Evolutionary conservation across 2,329 filamentous ascomycete species (phyloP), one percentile per base, ranked within the genome.

Genomic region (Diplodia scrobiculata): DNA sequence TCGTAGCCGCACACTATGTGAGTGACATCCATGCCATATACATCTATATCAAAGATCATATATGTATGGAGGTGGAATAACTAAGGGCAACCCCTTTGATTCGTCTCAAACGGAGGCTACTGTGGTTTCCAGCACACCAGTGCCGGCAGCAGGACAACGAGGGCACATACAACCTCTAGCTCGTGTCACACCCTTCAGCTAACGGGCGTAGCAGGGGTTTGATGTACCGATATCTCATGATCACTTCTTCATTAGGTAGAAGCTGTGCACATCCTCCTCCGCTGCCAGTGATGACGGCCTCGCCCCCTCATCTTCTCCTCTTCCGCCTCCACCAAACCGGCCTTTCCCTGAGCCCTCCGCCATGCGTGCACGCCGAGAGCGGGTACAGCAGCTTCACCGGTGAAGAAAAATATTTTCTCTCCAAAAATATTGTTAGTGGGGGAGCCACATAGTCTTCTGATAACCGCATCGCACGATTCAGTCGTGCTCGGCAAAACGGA

Each of bases 241-340:
- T 62, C 58, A 62, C 9, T 62, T 62, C 58, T 62, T 50, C 58
- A 62, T 50, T 47, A 34, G 58, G 58, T 41, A 62, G 41, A 36
- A 45, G 25, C 14, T 25, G 7, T 36, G 41, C 45, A 32, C 58
- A 62, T 62, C 58, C 45, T 48, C 52, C 7, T 38, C n/a, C 27
- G 17, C 27, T 29, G 21, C 11, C 25, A 47, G 13, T n/a, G 55
- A 60, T 27, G 52, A 45, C 53, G 27, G 29, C 45, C 38, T 62
- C 45, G 9, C 41, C 27, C 58, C n/a, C 41, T 45, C 41, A 19
- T 17, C 38, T 38, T 27, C 21, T n/a, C 58, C 27, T 34, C 27
- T 21, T 45, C 41, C n/a, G 14, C 34, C n/a, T 47, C 19, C 58
- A 62, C 21, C 5, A 47, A 47, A 47, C 41, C 5, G 19, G 27